Evolutionary conservation across 2,329 filamentous ascomycete genomes (phyloP).

Genomic region (Cordyceps cateniannulata): DNA sequence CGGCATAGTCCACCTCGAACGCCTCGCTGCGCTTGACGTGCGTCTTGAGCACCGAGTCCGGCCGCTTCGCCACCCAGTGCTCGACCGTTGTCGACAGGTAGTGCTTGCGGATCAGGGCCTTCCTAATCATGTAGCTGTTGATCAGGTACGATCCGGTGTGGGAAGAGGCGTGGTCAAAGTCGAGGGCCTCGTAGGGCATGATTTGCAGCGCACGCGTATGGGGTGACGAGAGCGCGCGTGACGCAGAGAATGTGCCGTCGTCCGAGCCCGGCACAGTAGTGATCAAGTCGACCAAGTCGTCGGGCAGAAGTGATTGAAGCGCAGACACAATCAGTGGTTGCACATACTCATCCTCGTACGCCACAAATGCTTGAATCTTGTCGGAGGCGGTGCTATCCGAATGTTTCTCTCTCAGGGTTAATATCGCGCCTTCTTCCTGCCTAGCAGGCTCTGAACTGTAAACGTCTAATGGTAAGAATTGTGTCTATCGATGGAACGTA

Average conservation of each 20-base stretch:
- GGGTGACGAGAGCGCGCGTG: conserved; percentile 23
- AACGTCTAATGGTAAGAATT: conserved; percentile 28
- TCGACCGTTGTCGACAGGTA: conserved; percentile 79
- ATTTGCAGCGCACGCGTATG: conserved; percentile 61
- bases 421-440: conserved; percentile 8
- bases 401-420: conserved; percentile 18
- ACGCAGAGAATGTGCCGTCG: conserved; percentile 28
- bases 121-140: conserved; percentile 92
- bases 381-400: conserved; percentile 14
- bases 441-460: conserved; percentile 18
- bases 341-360: conserved; percentile 85
- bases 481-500: conserved; percentile 23
- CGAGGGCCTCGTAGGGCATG: conserved; percentile 76
- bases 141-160: conserved; percentile 55
- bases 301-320: conserved; percentile 56
- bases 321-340: conserved; percentile 76
- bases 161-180: conserved; percentile 68
- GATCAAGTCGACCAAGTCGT: conserved; percentile 48
- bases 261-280: conserved; percentile 30
- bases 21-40: conserved; percentile 75
- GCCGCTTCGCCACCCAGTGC: conserved; percentile 81
- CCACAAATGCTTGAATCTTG: conserved; percentile 58
- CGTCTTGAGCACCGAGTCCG: conserved; percentile 57
- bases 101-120: conserved; percentile 94
- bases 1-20: conserved; percentile 93